phyloP scores from a whole-genome alignment of 441 rosid genomes.

The Populus hybrid region DNA sequence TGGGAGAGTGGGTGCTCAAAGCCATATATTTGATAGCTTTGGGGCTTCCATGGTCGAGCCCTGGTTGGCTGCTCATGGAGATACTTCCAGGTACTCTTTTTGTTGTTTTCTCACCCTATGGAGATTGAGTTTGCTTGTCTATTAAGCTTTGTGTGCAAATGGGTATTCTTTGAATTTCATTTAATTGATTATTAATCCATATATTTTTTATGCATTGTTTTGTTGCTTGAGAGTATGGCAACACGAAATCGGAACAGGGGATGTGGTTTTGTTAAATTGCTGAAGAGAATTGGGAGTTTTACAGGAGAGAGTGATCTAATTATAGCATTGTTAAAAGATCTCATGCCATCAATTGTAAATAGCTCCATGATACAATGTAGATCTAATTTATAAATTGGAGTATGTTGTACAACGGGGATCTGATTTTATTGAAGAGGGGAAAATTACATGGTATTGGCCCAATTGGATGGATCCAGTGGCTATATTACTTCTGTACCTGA shows the following conservation, averaged over 20 bases:
- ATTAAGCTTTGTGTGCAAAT: background rate
- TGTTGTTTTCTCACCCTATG: background rate
- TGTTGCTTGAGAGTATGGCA: background rate
- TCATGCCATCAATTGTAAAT: background rate
- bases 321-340: background rate
- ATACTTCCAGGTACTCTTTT: constrained; percentile 61
- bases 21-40: constrained; percentile 72
- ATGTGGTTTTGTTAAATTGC: background rate
- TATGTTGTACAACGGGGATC: background rate
- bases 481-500: background rate
- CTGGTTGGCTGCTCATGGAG: no score
- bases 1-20: constrained; percentile 51
- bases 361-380: background rate
- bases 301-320: background rate
- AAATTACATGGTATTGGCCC: background rate
- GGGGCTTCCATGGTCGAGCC: constrained; percentile 49
- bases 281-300: background rate
- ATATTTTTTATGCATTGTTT: background rate
- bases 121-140: background rate
- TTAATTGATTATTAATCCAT: background rate
- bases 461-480: background rate
- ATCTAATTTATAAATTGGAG: background rate
- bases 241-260: background rate
- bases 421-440: background rate
- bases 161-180: background rate